phyloP scores from a whole-genome alignment of 2,329 filamentous ascomycete genomes.

The Neofusicoccum sp. region DNA sequence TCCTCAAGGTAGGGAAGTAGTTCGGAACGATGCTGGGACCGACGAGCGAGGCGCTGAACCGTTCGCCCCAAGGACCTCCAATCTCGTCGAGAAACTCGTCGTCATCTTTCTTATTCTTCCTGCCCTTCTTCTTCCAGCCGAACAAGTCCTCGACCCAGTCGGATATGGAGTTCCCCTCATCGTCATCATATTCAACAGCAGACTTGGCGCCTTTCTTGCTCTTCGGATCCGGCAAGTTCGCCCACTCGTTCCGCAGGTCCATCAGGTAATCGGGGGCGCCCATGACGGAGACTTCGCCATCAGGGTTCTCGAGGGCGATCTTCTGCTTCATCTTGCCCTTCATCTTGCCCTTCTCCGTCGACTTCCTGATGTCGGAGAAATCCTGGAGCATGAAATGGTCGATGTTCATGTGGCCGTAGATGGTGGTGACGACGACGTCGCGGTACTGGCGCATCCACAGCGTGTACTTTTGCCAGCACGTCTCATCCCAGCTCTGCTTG shows the following conservation, averaged over 20 bases:
- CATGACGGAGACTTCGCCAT: constrained; percentile 57
- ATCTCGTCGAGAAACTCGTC: constrained; percentile 65
- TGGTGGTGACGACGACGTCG: constrained; percentile 74
- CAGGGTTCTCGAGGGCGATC: constrained; percentile 15
- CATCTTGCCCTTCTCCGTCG: constrained; percentile 46
- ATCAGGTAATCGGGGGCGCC: constrained; percentile 78
- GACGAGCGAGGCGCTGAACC: constrained; percentile 78
- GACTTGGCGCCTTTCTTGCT: neutral
- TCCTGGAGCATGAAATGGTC: constrained; percentile 96
- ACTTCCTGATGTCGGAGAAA: constrained; percentile 69
- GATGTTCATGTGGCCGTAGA: constrained; percentile 98
- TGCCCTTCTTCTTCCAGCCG: constrained; percentile 9
- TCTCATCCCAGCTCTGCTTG: constrained; percentile 92
- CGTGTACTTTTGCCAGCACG: constrained; percentile 96
- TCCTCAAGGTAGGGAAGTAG: constrained; percentile 82
- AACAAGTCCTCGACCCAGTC: constrained; percentile 18
- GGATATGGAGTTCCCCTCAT: constrained; percentile 14
- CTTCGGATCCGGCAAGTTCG: constrained; percentile 63
- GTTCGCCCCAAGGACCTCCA: constrained; percentile 78
- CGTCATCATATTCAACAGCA: neutral
- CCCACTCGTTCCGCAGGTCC: constrained; percentile 76
- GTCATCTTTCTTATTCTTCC: constrained; percentile 42
- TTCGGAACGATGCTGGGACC: constrained; percentile 88
- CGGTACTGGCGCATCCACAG: constrained; percentile 88
- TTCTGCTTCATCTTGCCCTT: constrained; percentile 20